Evolutionary conservation across 164 flowering plant genomes (phyloP).

Genomic region (Magnolia sinica): DNA sequence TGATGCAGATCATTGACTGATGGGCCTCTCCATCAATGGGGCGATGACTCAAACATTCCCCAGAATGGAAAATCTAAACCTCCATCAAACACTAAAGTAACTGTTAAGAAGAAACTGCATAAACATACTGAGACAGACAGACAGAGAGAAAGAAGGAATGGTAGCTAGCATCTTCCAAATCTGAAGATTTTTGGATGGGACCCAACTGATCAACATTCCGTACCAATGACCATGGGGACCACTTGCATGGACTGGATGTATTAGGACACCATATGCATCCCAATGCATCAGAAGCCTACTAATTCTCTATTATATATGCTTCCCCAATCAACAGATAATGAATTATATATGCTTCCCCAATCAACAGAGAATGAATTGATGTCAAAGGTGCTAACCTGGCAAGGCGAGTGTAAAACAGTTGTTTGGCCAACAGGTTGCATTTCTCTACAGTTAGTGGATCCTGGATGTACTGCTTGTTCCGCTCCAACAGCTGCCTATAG

Average conservation of each 20-base stretch:
- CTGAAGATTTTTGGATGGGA: not conserved
- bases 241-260: not conserved
- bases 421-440: conserved; percentile 14
- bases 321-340: not conserved
- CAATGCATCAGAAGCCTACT: not conserved
- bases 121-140: not conserved
- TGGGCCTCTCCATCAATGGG: not conserved
- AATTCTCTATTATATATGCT: not conserved
- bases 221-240: not conserved
- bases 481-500: conserved; percentile 15
- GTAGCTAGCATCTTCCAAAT: not conserved
- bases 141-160: not conserved
- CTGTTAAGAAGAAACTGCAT: too few species aligned
- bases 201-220: not conserved
- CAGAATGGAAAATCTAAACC: not conserved
- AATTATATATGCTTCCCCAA: not conserved
- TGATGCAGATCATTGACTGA: too few species aligned
- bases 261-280: not conserved
- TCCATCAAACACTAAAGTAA: not conserved
- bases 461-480: conserved; percentile 15
- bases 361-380: not conserved
- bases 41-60: not conserved
- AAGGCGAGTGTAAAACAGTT: conserved; percentile 15
- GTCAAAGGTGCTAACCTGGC: conserved; percentile 7
- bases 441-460: conserved; percentile 15